Base-by-base conservation (phyloP, 2,329 filamentous ascomycete genomes). In the Pseudogymnoascus pannorum region DNA sequence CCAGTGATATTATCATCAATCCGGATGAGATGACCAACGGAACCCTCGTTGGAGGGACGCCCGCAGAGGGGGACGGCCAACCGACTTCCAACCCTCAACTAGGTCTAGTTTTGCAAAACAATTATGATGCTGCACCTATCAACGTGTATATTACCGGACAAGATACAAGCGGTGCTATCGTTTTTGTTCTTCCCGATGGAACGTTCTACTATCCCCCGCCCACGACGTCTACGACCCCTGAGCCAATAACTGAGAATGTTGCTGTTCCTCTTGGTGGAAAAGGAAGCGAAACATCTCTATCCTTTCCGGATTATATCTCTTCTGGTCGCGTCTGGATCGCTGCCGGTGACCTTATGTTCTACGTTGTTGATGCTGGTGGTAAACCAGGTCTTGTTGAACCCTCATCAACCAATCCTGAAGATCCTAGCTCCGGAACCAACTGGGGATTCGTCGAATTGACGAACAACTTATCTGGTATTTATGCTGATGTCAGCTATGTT, bases 261-360 rank as follows among this genome's bases (percentile, higher is more conserved):
- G 81, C 82, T 36, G 91, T 92, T 64, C 72, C 77, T 1, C 75
- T 92, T 4, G 87, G 87, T 12, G 75, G 77, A 0, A 78, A 85
- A 0, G 88, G 88, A 5, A 75, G 78, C 44, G 82, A 81, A 0
- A 81, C 77, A 26, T 82, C 77, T 2, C 77, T 89, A 22, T 85
- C 81, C 1, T 84, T 92, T 64, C 89, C 89, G 9, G 48, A 54
- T 54, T 85, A 85, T 63, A 79, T 91, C 24, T 86, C 82, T 2
- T 88, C 87, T 20, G 88, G 83, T 1, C 81, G 89, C 60, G 83
- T 92, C 71, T 92, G 87, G 85, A 88, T 90, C 72, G 84, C 79
- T 61, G 77, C 83, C 63, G 82, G 81, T 66, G 75, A 75, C 48
- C 80, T 80, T 35, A 78, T 92, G 57, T 84, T 79, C 1, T 92